phyloP scores from a whole-genome alignment of 306 rosid genomes.

The Echinosophora koreensis region DNA sequence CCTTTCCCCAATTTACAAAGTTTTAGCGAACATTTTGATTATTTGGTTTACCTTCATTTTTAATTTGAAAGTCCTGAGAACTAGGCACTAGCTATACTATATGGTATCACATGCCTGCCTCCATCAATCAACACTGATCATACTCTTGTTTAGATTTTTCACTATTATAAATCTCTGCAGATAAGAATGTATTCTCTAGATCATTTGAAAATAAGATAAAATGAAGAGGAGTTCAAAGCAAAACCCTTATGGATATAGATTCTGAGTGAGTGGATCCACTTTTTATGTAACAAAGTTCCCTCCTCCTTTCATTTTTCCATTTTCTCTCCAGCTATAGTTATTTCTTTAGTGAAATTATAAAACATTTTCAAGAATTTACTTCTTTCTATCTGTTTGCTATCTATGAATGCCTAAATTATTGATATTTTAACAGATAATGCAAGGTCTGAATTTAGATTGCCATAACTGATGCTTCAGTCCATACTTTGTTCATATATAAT shows the following conservation, averaged over 20 bases:
- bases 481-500: neutral
- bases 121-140: neutral
- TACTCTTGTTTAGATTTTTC: neutral
- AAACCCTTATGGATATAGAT: neutral
- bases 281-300: neutral
- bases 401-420: neutral
- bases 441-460: conserved; percentile 12
- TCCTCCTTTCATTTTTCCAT: neutral
- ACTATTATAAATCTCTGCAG: neutral
- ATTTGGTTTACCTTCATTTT: neutral
- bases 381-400: neutral
- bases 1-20: neutral
- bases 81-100: neutral
- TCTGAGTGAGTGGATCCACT: neutral
- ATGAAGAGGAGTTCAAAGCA: neutral
- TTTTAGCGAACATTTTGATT: neutral
- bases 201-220: neutral
- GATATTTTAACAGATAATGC: neutral
- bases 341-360: neutral
- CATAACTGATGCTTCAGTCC: conserved; percentile 16
- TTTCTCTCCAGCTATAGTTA: neutral
- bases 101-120: neutral
- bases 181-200: neutral
- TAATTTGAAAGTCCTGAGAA: too few species aligned
- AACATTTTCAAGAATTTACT: neutral